Percentiles rank a stretch among this genome's conserved stretches.
phyloP scores from a whole-genome alignment of 1,284 basidiomycete genomes.

The Trichosporon faecale region DNA sequence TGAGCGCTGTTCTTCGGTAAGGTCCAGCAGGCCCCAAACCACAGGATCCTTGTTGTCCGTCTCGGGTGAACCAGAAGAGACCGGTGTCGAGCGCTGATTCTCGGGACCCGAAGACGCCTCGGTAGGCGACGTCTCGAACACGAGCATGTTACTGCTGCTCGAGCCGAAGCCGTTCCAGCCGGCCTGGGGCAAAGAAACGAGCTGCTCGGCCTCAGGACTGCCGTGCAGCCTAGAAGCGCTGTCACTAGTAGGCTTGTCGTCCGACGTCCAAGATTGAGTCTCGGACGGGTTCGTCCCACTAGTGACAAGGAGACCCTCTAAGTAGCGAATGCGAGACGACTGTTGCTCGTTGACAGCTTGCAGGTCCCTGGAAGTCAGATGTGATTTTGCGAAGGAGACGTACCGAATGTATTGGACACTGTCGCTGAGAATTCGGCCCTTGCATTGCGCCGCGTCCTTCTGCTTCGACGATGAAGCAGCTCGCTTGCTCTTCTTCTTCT shows the following conservation, averaged over 20 bases:
- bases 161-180: slow-evolving; percentile 19
- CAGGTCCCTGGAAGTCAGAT: slow-evolving; percentile 31
- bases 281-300: slow-evolving; percentile 17
- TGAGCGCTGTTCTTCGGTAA: slow-evolving; percentile 14
- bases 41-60: slow-evolving; percentile 28
- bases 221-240: slow-evolving; percentile 28
- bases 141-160: slow-evolving; percentile 25
- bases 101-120: slow-evolving; percentile 30
- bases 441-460: slow-evolving; percentile 46
- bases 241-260: neutral
- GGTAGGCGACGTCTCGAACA: slow-evolving; percentile 40
- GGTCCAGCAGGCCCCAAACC: slow-evolving; percentile 25
- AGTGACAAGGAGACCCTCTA: slow-evolving; percentile 34
- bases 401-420: slow-evolving; percentile 47
- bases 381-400: slow-evolving; percentile 5
- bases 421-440: slow-evolving; percentile 43
- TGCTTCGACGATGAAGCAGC: slow-evolving; percentile 33
- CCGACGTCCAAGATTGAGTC: slow-evolving; percentile 12
- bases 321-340: slow-evolving; percentile 37
- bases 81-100: slow-evolving; percentile 30
- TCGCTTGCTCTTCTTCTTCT: slow-evolving; percentile 44
- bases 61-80: slow-evolving; percentile 25
- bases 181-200: slow-evolving; percentile 27
- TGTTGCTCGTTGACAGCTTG: slow-evolving; percentile 36
- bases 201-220: slow-evolving; percentile 38